Base-by-base conservation (phyloP, 108 stramenopile species). In the Nitzschia putrida region DNA sequence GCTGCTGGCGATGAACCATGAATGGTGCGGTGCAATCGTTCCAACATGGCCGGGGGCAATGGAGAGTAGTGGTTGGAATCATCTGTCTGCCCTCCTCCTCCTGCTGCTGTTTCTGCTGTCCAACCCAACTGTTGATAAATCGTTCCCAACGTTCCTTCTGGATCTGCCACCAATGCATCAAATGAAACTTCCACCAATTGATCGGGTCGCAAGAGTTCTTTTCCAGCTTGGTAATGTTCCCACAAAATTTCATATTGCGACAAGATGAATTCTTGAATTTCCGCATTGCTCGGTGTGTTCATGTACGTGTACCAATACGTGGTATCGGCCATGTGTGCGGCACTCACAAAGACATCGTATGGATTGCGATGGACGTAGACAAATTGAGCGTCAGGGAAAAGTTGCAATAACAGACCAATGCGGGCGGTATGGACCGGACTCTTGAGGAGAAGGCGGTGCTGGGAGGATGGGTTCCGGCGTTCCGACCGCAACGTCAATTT, bases 291-390 rank as follows among this genome's bases (percentile, higher is more conserved):
- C 34, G 64, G 50, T n/a, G 12, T 25, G 7, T 68, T 57, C 55
- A 76, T 34, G 44, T 70, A 76, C 25, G 69, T 81, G 66, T 76
- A 81, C 63, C 80, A 69, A 65, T 76, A 76, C 6, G 80, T 81
- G 0, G 80, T 82, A 39, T 75, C 64, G 0, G 81, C 81, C 81
- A 82, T 79, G 73, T 82, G 81, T 18, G 70, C 74, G 23, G 72
- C 73, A 13, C 52, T 56, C 63, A 38, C 68, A 53, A 82, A 82
- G 14, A 82, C 81, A 21, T 82, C 74, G 20, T 68, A 71, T 0
- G 81, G 81, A 55, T 82, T 0, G 21, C 81, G 69, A 67, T 82
- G 81, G 24, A 82, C 74, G 39, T 74, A 82, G 4, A 82, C 73
- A 50, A 79, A 82, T 66, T 82, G 73, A 20, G 77, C 77, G 24